Conservation (phyloP, 2,329 filamentous ascomycete genomes). For the Cordyceps cateniannulata region DNA sequence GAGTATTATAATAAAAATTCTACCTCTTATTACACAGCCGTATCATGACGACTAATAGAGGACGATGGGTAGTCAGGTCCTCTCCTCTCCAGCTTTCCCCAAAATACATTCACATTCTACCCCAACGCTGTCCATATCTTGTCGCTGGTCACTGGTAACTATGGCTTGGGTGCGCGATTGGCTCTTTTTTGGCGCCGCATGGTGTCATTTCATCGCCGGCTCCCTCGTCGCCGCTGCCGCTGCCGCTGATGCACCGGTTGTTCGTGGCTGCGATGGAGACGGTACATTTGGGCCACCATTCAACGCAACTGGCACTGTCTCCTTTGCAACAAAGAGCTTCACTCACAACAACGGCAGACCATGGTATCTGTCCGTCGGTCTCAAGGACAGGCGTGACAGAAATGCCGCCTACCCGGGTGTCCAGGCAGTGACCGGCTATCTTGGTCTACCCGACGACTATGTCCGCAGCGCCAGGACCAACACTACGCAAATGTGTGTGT, state of each 20-base stretch:
- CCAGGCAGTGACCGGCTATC: background rate
- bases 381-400: background rate
- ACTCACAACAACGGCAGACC: background rate
- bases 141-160: background rate
- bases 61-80: background rate
- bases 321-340: background rate
- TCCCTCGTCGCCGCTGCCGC: background rate
- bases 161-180: background rate
- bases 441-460: background rate
- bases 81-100: background rate
- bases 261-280: background rate
- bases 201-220: background rate
- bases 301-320: background rate
- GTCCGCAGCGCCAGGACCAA: background rate
- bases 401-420: background rate
- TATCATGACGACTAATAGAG: background rate
- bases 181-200: background rate
- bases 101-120: background rate
- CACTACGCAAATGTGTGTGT: background rate
- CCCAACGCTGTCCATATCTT: background rate
- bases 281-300: background rate
- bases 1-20: background rate
- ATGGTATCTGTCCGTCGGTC: background rate
- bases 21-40: background rate
- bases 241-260: background rate